phyloP scores from a whole-genome alignment of 2,329 filamentous ascomycete species.

The Stenocarpella maydis region DNA sequence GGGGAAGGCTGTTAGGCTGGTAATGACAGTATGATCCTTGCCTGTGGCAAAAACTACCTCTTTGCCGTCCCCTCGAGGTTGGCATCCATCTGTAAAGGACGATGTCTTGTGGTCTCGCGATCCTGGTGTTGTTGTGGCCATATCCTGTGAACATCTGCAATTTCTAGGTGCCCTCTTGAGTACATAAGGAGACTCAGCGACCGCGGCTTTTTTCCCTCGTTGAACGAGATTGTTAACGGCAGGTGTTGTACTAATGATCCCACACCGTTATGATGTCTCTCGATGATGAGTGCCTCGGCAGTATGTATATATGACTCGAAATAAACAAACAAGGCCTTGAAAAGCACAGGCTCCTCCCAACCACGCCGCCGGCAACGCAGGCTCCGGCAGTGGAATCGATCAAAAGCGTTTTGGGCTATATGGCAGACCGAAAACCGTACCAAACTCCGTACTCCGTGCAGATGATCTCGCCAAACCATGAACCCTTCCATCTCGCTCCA shows the following conservation, averaged over 20 bases:
- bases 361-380: background rate
- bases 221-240: background rate
- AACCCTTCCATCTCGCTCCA: background rate
- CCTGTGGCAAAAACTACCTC: background rate
- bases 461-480: conserved; percentile 18
- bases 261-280: background rate
- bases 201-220: background rate
- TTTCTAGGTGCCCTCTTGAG: background rate
- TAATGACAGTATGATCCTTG: background rate
- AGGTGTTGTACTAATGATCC: background rate
- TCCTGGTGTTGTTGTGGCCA: too few species aligned
- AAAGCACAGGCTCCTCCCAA: conserved; percentile 3
- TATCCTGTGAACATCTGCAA: too few species aligned
- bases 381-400: background rate
- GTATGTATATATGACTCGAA: background rate
- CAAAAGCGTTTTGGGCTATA: conserved; percentile 6
- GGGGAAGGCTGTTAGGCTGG: background rate
- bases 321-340: background rate
- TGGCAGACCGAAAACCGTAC: conserved; percentile 27
- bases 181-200: background rate
- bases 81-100: background rate
- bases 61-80: background rate
- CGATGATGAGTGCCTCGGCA: background rate
- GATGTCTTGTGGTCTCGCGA: background rate
- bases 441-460: conserved; percentile 34